Conservation (phyloP, 164 flowering plant species). For the Vitis vinifera region DNA sequence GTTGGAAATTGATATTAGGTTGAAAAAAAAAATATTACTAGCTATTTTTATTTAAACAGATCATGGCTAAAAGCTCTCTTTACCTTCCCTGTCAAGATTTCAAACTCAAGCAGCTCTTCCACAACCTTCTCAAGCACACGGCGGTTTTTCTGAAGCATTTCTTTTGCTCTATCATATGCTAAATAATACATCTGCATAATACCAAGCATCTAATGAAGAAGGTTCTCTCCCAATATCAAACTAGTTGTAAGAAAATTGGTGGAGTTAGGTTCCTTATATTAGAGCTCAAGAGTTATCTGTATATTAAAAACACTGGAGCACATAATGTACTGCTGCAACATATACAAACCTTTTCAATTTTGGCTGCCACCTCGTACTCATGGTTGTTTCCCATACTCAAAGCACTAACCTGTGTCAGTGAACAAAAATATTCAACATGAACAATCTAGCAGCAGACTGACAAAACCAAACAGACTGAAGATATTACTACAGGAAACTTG, state of each 20-base stretch:
- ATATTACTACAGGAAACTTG: neutral
- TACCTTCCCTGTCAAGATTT: slow-evolving; percentile 85
- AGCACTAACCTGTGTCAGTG: slow-evolving; percentile 46
- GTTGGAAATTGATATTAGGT: neutral
- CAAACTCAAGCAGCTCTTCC: slow-evolving; percentile 79
- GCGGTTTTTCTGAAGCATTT: slow-evolving; percentile 68
- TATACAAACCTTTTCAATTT: slow-evolving; percentile 73
- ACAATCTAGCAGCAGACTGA: neutral
- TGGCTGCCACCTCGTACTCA: slow-evolving; percentile 76
- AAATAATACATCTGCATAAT: slow-evolving; percentile 62
- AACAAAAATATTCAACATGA: slow-evolving; percentile 12
- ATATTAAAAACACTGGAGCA: neutral
- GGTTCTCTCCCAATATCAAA: neutral
- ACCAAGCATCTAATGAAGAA: neutral
- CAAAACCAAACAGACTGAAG: neutral
- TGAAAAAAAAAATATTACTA: neutral
- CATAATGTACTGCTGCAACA: neutral
- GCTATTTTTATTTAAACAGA: neutral
- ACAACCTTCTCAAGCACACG: slow-evolving; percentile 73
- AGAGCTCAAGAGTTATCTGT: neutral
- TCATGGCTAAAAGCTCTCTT: slow-evolving; percentile 1
- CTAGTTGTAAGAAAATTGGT: neutral
- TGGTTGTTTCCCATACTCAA: slow-evolving; percentile 82
- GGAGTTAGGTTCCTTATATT: neutral
- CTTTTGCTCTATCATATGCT: slow-evolving; percentile 77